phyloP scores from a whole-genome alignment of 192 early-diverging fungal species.

The Coemansia sp. region DNA sequence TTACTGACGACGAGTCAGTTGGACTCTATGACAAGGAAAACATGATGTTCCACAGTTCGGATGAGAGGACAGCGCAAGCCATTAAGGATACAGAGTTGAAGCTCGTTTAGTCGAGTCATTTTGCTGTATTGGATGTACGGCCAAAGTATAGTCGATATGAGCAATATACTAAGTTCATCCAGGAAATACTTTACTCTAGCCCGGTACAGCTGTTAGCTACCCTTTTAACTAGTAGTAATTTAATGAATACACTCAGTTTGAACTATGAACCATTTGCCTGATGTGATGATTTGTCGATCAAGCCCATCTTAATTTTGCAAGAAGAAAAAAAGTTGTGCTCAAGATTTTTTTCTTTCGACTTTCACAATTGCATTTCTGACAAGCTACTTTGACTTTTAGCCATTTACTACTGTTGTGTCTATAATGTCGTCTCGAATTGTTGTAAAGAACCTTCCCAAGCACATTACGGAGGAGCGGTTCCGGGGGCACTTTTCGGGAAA shows the following conservation, averaged over 20 bases:
- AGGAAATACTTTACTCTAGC: neutral
- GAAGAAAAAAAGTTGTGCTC: neutral
- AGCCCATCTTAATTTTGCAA: neutral
- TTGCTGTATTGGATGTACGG: neutral
- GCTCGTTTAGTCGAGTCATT: neutral
- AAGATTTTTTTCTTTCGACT: constrained; percentile 1
- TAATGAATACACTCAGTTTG: neutral
- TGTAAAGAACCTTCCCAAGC: constrained; percentile 95
- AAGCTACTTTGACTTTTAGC: neutral
- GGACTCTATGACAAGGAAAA: neutral
- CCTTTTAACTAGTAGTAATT: neutral
- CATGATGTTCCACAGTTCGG: neutral
- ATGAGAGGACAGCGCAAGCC: neutral
- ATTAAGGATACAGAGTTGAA: neutral
- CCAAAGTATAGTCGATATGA: neutral
- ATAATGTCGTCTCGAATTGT: constrained; percentile 71
- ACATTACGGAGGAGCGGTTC: constrained; percentile 80
- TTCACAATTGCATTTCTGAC: neutral
- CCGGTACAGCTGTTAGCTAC: neutral
- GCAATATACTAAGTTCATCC: no score
- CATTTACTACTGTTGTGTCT: neutral
- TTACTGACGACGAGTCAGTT: neutral
- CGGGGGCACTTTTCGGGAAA: constrained; percentile 80
- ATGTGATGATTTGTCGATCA: constrained; percentile 1
- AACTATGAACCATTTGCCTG: no score